phyloP scores from a whole-genome alignment of 805 yeast genomes.

The Candida gorgasii region DNA sequence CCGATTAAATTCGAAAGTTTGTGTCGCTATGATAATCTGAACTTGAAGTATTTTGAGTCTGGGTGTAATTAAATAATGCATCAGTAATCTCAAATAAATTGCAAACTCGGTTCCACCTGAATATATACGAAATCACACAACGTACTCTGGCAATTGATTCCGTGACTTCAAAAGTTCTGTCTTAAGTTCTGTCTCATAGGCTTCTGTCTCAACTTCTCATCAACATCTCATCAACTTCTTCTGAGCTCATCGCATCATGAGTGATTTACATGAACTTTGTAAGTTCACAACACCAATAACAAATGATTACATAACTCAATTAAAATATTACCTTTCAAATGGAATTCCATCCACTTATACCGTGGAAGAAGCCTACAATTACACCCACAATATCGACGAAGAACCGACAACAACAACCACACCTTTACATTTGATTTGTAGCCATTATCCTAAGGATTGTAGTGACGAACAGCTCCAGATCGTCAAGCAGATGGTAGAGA shows the following conservation, averaged over 20 bases:
- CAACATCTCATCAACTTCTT: neutral
- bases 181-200: too few species aligned
- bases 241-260: too few species aligned
- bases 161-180: too few species aligned
- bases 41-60: too few species aligned
- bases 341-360: constrained; percentile 88
- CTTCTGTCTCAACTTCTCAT: too few species aligned
- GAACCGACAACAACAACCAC: constrained; percentile 65
- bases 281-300: constrained; percentile 51
- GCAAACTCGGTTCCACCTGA: too few species aligned
- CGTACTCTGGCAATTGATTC: too few species aligned
- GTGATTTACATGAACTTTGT: constrained; percentile 71
- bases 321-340: constrained; percentile 49
- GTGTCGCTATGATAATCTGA: too few species aligned
- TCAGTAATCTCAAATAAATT: too few species aligned
- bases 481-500: constrained; percentile 57
- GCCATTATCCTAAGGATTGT: constrained; percentile 50
- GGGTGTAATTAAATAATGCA: too few species aligned
- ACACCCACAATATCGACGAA: constrained; percentile 42
- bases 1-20: too few species aligned
- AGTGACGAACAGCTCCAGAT: constrained; percentile 44
- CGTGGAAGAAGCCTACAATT: constrained; percentile 69
- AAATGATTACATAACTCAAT: constrained; percentile 40
- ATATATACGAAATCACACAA: too few species aligned
- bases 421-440: constrained; percentile 71